A percentile compares a stretch with the other conserved stretches of the same genome.
These are phyloP conservation scores for Phytophthora sansomeana DNA, from an alignment of 352 stramenopile species.

Conservation along the genomic window DNA sequence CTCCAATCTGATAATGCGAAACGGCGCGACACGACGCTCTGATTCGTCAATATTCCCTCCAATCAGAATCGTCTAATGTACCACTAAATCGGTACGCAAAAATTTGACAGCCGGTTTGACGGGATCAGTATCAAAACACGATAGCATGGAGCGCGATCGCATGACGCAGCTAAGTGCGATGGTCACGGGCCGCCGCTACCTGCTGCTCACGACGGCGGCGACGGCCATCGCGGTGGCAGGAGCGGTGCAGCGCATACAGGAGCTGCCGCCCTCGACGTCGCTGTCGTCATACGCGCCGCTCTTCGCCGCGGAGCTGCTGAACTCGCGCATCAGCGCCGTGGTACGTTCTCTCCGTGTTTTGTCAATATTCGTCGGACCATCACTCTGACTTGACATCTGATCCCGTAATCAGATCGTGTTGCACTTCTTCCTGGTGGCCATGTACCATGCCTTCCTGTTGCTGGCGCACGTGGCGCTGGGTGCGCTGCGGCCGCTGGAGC, in stretches of 20 bases:
- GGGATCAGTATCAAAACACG: constrained; percentile 10
- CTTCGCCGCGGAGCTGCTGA: constrained; percentile 57
- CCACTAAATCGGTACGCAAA: constrained; percentile 9
- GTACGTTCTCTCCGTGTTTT: constrained; percentile 39
- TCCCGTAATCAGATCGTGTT: constrained; percentile 59
- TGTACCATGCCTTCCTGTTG: constrained; percentile 73
- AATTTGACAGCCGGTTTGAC: constrained; percentile 5
- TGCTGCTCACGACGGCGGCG: constrained; percentile 68
- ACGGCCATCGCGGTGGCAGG: constrained; percentile 60
- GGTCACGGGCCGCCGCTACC: constrained; percentile 63
- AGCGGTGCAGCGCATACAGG: constrained; percentile 49
- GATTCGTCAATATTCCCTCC: constrained; percentile 10
- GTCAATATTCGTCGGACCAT: constrained; percentile 16
- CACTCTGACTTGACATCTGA: constrained; percentile 17
- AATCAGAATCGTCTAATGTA: constrained; percentile 1
- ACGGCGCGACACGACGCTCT: not conserved
- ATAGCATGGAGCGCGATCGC: constrained; percentile 24
- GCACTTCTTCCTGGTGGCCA: constrained; percentile 72
- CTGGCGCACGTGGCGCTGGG: constrained; percentile 58
- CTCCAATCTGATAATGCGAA: constrained; percentile 4
- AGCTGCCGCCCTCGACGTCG: constrained; percentile 24
- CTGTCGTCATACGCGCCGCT: constrained; percentile 15
- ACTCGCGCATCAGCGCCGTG: constrained; percentile 62
- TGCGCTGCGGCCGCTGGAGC: constrained; percentile 55
- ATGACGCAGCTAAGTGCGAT: constrained; percentile 44